Base-by-base conservation (phyloP, 306 rosid species). In the Fragaria nilgerrensis region DNA sequence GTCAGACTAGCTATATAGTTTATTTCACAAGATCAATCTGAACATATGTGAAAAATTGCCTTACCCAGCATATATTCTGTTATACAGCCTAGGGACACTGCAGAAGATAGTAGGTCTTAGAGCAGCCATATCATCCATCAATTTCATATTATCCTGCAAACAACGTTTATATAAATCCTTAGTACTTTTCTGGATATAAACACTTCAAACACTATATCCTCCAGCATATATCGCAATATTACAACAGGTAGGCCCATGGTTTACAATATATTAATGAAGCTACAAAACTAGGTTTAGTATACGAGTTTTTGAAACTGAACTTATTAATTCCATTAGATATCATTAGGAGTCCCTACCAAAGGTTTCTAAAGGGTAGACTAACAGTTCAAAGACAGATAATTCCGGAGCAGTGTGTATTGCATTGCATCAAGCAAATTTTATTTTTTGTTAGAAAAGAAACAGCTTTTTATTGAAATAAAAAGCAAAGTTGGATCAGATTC, bases 31-130 rank as follows among this genome's bases (percentile, higher is more conserved):
- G 62, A 77, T 67, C 56, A 64, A 49, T 62, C 74, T 62, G 56
- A 67, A 53, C 59, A 63, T 55, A 75, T 50, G 76, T 6, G 59
- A 68, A 66, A 63, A 61, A 58, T 49, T 73, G 55, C 52, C 76
- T 55, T 96, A 96, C 99, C 98, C 97, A 47, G 93, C 96, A 83
- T 96, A 96, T 86, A 96, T 89, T 89, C 98, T 88, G 76, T 96
- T 96, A 78, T 88, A 96, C 70, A 96, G 97, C 84, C 99, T 90
- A 75, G 99, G 99, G 85, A 96, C 98, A 74, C 99, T 96, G 82
- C 93, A 86, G 86, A 96, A 96, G 83, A 96, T 61, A 8, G 99
- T 96, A 77, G 99, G 99, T 78, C 94, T 91, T 75, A 96, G 82
- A 73, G 83, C 90, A 64, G 93, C 91, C 76, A 96, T 79, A 79